These are phyloP conservation scores for Penicillium pancosmium DNA, from an alignment of 495 filamentous ascomycete genomes.

Conservation along the genomic window DNA sequence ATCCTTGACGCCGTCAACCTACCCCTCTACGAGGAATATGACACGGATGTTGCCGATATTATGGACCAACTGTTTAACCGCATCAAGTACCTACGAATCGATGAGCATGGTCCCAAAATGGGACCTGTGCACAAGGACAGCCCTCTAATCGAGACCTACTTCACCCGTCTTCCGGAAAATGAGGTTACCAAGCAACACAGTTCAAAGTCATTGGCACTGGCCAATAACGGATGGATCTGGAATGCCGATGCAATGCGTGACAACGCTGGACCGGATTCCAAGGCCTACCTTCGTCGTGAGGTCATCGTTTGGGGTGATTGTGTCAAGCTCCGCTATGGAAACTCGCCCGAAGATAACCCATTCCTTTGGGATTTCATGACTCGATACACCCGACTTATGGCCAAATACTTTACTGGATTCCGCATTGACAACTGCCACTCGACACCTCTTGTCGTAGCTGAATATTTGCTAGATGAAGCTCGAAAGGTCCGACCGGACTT, in stretches of 20 bases:
- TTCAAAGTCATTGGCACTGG: constrained; percentile 75
- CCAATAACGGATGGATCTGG: constrained; percentile 99
- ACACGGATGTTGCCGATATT: constrained; percentile 77
- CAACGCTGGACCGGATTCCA: constrained; percentile 86
- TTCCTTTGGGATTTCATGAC: constrained; percentile 97
- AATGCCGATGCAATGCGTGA: constrained; percentile 91
- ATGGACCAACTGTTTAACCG: constrained; percentile 91
- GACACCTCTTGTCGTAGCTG: constrained; percentile 88
- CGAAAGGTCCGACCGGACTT: constrained; percentile 84
- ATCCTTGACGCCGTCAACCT: constrained; percentile 86
- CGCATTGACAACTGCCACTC: constrained; percentile 99
- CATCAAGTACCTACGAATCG: constrained; percentile 87
- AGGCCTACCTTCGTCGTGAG: constrained; percentile 88
- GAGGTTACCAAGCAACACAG: constrained; percentile 76
- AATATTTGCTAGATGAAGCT: constrained; percentile 92
- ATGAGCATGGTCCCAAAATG: constrained; percentile 86
- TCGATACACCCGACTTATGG: constrained; percentile 88
- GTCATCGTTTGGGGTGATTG: constrained; percentile 99
- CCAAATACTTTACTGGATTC: constrained; percentile 93
- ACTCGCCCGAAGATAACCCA: constrained; percentile 78
- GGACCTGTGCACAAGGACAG: constrained; percentile 75
- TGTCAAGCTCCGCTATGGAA: constrained; percentile 93
- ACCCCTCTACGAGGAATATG: constrained; percentile 87
- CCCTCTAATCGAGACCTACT: constrained; percentile 94
- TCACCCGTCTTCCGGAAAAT: constrained; percentile 86